These are phyloP conservation scores for Pseudogymnoascus sp. DNA, from an alignment of 2,329 filamentous ascomycete genomes.

Conservation along the genomic window DNA sequence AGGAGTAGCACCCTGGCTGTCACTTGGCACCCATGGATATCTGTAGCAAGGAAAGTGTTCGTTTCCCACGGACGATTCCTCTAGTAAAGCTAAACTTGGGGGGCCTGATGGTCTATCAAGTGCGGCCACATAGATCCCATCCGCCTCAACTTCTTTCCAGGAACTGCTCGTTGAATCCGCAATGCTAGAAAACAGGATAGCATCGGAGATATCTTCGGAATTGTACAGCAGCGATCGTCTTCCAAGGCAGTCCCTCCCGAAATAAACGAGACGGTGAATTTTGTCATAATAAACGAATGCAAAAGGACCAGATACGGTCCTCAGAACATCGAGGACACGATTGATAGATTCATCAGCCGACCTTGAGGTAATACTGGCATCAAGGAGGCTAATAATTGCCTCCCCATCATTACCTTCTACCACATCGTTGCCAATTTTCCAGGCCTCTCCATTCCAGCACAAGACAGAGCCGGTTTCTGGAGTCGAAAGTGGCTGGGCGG, in stretches of 20 bases:
- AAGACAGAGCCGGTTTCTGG: conserved; percentile 52
- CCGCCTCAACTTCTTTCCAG: conserved; percentile 77
- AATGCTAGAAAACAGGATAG: conserved; percentile 62
- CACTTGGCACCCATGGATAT: conserved; percentile 8
- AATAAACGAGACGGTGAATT: conserved; percentile 56
- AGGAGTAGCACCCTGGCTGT: conserved; percentile 9
- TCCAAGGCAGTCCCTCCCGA: conserved; percentile 79
- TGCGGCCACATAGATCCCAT: conserved; percentile 58
- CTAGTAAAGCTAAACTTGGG: not conserved
- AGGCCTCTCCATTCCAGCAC: conserved; percentile 98
- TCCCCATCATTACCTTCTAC: conserved; percentile 66
- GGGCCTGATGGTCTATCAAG: conserved; percentile 8
- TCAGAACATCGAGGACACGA: conserved; percentile 44
- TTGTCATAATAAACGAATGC: conserved; percentile 79
- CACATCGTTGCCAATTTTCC: conserved; percentile 60
- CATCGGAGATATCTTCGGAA: conserved; percentile 30
- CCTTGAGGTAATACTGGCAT: conserved; percentile 23
- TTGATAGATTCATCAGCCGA: conserved; percentile 19
- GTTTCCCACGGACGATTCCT: conserved; percentile 5
- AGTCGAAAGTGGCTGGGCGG: conserved; percentile 64
- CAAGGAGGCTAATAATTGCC: conserved; percentile 54
- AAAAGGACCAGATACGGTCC: conserved; percentile 70
- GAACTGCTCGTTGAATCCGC: conserved; percentile 42
- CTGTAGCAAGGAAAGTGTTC: conserved; percentile 8
- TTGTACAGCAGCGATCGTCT: conserved; percentile 69